phyloP scores from a whole-genome alignment of 2,329 filamentous ascomycete genomes.

The Diaporthe helianthi region DNA sequence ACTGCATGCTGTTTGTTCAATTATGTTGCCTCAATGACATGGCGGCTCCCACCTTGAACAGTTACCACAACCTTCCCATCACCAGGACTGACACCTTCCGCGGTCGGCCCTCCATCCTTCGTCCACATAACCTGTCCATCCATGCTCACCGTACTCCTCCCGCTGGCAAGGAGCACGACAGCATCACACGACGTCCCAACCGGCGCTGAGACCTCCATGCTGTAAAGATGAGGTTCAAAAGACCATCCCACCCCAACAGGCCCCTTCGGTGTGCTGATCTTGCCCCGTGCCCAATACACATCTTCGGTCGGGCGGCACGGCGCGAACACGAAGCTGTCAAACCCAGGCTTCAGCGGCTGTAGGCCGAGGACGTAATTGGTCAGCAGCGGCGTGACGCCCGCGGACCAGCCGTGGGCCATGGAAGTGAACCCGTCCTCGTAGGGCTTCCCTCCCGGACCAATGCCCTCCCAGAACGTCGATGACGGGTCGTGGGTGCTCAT shows the following conservation, averaged over 20 bases:
- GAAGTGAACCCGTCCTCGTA: constrained; percentile 57
- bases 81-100: background rate
- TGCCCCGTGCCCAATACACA: constrained; percentile 51
- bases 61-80: constrained; percentile 11
- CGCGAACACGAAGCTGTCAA: constrained; percentile 48
- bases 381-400: constrained; percentile 56
- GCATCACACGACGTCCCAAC: constrained; percentile 41
- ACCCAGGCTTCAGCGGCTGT: constrained; percentile 52
- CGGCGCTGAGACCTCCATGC: constrained; percentile 36
- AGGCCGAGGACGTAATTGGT: constrained; percentile 56
- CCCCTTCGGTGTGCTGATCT: constrained; percentile 48
- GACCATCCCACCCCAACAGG: constrained; percentile 49
- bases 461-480: constrained; percentile 59
- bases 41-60: background rate
- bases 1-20: background rate
- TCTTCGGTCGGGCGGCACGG: constrained; percentile 44
- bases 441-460: constrained; percentile 49
- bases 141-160: constrained; percentile 32
- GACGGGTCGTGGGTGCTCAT: constrained; percentile 55
- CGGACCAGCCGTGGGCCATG: constrained; percentile 59
- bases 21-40: constrained; percentile 10
- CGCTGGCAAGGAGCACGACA: constrained; percentile 37
- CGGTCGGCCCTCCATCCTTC: background rate
- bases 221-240: background rate
- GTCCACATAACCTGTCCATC: constrained; percentile 37